Evolutionary conservation across 1,139 yeast species (phyloP).

Genomic region (Blastobotrys petasosporus): DNA sequence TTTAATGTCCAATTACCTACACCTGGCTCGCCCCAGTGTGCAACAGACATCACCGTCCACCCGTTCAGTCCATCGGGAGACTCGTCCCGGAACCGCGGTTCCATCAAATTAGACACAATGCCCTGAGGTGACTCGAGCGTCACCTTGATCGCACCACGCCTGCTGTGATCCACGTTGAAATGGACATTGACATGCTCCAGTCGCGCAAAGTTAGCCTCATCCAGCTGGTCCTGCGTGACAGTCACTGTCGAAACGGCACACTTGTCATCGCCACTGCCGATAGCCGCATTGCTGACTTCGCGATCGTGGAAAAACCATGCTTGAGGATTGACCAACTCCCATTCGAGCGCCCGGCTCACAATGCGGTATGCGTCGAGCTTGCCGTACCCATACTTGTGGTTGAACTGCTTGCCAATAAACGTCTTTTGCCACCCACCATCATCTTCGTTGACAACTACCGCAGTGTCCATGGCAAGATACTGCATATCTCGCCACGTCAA

Average conservation of each 20-base stretch:
- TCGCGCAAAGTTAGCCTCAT: constrained; percentile 54
- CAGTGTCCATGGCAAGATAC: constrained; percentile 67
- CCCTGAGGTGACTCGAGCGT: constrained; percentile 72
- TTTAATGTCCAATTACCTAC: constrained; percentile 76
- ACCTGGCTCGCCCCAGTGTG: constrained; percentile 93
- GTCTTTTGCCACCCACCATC: constrained; percentile 66
- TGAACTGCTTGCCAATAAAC: constrained; percentile 57
- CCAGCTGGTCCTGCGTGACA: constrained; percentile 47
- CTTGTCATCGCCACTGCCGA: constrained; percentile 25
- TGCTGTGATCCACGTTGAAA: constrained; percentile 58
- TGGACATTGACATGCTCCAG: constrained; percentile 85
- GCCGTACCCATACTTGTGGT: constrained; percentile 91
- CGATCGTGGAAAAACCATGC: constrained; percentile 64
- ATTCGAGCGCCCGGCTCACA: constrained; percentile 66
- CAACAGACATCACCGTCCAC: constrained; percentile 98
- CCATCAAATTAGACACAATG: constrained; percentile 65
- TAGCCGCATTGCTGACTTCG: constrained; percentile 29
- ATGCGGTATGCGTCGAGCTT: constrained; percentile 76
- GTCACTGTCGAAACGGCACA: constrained; percentile 41
- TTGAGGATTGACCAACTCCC: constrained; percentile 88
- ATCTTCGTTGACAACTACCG: constrained; percentile 57
- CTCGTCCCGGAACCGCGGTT: constrained; percentile 56
- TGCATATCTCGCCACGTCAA: constrained; percentile 97
- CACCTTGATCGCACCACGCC: constrained; percentile 67
- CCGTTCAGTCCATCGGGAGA: constrained; percentile 55